These are phyloP conservation scores for Pythium pyrilobum DNA, from an alignment of 352 stramenopile species.

Conservation along the genomic window DNA sequence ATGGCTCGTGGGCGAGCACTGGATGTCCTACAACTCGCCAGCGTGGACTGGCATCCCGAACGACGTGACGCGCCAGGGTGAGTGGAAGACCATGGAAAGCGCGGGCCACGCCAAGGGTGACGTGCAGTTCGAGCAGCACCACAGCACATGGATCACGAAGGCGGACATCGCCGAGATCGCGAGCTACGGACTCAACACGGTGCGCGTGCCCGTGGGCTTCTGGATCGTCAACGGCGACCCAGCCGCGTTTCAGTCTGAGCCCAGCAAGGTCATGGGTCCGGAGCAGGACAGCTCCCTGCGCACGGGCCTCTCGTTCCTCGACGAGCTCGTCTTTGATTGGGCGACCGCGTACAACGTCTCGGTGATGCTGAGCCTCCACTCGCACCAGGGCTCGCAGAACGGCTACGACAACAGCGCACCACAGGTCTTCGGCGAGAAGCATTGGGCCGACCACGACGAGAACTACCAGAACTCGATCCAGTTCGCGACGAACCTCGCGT, in stretches of 20 bases:
- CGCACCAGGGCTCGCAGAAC: conserved; percentile 53
- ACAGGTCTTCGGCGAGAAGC: neutral
- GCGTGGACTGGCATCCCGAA: conserved; percentile 48
- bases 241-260: neutral
- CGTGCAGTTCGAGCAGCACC: conserved; percentile 40
- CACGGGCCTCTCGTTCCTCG: no score
- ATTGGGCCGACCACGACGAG: conserved; percentile 24
- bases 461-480: conserved; percentile 37
- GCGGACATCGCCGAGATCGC: conserved; percentile 37
- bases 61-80: neutral
- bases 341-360: conserved; percentile 43
- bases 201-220: conserved; percentile 35
- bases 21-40: conserved; percentile 47
- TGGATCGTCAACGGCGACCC: conserved; percentile 41
- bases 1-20: conserved; percentile 30
- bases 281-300: no score
- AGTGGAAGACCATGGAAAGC: conserved; percentile 12
- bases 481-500: conserved; percentile 33
- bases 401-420: conserved; percentile 44
- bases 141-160: conserved; percentile 43
- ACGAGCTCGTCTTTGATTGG: conserved; percentile 47
- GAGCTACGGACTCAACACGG: conserved; percentile 23
- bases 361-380: conserved; percentile 52
- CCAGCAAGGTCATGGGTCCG: no score
- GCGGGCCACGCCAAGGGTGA: conserved; percentile 10